These are phyloP conservation scores for Allantophomopsis cytisporea DNA, from an alignment of 2,329 filamentous ascomycete species.

Conservation along the genomic window DNA sequence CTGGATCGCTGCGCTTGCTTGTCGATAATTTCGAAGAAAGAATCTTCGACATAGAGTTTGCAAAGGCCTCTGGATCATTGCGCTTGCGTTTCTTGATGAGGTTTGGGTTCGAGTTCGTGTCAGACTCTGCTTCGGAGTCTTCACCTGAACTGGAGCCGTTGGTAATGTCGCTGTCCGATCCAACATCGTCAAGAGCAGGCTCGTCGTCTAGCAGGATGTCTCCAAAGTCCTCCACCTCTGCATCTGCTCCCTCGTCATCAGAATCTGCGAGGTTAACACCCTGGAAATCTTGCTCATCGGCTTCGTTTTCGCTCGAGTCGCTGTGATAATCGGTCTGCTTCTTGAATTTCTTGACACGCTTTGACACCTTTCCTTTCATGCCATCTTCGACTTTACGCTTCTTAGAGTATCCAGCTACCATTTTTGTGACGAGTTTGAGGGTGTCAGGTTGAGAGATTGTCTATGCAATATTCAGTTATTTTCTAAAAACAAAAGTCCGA, in stretches of 20 bases:
- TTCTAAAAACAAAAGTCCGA: not conserved
- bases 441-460: not conserved
- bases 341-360: constrained; percentile 42
- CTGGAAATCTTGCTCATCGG: constrained; percentile 26
- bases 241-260: constrained; percentile 16
- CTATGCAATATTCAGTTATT: constrained; percentile 1
- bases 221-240: constrained; percentile 10
- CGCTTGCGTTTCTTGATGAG: constrained; percentile 55
- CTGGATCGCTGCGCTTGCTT: constrained; percentile 72
- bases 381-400: constrained; percentile 48
- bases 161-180: constrained; percentile 13
- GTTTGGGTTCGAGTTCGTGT: constrained; percentile 26
- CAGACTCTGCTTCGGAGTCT: constrained; percentile 21
- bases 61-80: constrained; percentile 84
- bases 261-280: constrained; percentile 32
- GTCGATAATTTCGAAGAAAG: constrained; percentile 77
- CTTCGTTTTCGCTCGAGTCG: constrained; percentile 41
- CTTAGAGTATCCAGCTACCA: constrained; percentile 21
- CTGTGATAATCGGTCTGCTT: constrained; percentile 52
- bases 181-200: constrained; percentile 6
- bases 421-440: not conserved
- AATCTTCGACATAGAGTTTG: constrained; percentile 87
- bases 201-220: constrained; percentile 13
- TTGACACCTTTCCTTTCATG: constrained; percentile 31
- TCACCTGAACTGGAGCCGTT: constrained; percentile 10